A percentile compares a stretch with the other conserved stretches of the same genome.
Evolutionary conservation across 2,329 filamentous ascomycete species (phyloP).

Genomic region (Alternaria sp.): DNA sequence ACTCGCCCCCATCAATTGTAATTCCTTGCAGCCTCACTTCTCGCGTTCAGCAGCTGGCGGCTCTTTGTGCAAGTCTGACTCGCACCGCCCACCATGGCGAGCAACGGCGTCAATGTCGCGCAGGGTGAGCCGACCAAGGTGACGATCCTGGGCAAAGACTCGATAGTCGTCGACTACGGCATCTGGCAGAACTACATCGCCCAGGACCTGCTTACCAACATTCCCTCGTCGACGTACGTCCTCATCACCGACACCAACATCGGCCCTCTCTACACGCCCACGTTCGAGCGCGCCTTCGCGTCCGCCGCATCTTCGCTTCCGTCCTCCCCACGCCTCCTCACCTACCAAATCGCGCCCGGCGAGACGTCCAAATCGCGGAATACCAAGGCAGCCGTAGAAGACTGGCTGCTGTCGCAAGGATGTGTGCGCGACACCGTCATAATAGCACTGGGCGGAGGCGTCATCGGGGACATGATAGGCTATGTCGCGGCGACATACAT

Average conservation of each 20-base stretch:
- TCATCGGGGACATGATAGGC: conserved; percentile 97
- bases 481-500: conserved; percentile 99
- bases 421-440: conserved; percentile 95
- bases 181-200: conserved; percentile 85
- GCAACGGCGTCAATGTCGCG: conserved; percentile 35
- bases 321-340: conserved; percentile 72
- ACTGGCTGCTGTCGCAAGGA: conserved; percentile 92
- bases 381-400: conserved; percentile 94
- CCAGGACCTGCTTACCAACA: conserved; percentile 77
- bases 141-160: conserved; percentile 84
- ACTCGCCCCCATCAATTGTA: conserved; percentile 6
- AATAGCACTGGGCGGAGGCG: conserved; percentile 91
- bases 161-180: conserved; percentile 89
- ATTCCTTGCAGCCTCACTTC: background rate
- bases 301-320: conserved; percentile 53
- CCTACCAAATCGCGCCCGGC: conserved; percentile 89
- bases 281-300: conserved; percentile 73
- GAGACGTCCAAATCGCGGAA: conserved; percentile 92
- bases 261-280: conserved; percentile 77
- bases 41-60: background rate
- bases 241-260: conserved; percentile 97
- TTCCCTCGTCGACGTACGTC: conserved; percentile 89
- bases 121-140: conserved; percentile 65
- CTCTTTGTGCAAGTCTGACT: conserved; percentile 16
- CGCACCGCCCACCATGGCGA: conserved; percentile 37